Percentiles rank a stretch among this genome's conserved stretches.
These are phyloP conservation scores for Pycnococcus provasolii DNA, from an alignment of 139 green algal genomes.

Conservation along the genomic window DNA sequence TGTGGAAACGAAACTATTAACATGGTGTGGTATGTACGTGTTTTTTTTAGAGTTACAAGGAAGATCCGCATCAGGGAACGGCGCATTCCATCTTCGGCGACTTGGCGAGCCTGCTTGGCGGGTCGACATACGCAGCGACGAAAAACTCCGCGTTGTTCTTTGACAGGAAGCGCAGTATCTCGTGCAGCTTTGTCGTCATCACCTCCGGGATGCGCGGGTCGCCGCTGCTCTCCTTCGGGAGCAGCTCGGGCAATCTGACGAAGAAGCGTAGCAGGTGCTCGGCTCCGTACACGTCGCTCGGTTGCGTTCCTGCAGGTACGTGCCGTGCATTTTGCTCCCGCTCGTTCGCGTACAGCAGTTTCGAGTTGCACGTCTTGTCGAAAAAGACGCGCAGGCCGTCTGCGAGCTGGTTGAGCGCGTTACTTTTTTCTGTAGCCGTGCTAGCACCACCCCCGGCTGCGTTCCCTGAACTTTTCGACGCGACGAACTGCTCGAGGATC, in stretches of 20 bases:
- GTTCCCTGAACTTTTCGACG: slow-evolving; percentile 12
- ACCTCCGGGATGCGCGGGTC: not conserved
- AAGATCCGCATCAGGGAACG: too few relatives aligned
- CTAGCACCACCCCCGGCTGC: not conserved
- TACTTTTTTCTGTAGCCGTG: not conserved
- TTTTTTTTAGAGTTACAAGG: too few relatives aligned
- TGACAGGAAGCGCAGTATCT: not conserved
- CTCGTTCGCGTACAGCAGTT: slow-evolving; percentile 71
- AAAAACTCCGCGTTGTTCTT: too few relatives aligned
- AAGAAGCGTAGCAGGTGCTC: slow-evolving; percentile 81
- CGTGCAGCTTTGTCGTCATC: not conserved
- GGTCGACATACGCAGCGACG: too few relatives aligned
- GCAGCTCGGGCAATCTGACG: slow-evolving; percentile 72
- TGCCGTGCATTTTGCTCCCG: slow-evolving; percentile 25
- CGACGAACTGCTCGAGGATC: slow-evolving; percentile 32
- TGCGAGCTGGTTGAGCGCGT: slow-evolving; percentile 9
- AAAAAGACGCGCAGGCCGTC: slow-evolving; percentile 65
- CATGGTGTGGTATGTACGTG: too few relatives aligned
- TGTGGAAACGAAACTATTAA: too few relatives aligned
- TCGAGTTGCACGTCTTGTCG: slow-evolving; percentile 56
- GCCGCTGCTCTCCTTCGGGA: slow-evolving; percentile 33
- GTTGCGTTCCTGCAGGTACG: not conserved
- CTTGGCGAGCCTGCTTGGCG: too few relatives aligned
- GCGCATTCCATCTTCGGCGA: too few relatives aligned
- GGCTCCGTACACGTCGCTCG: slow-evolving; percentile 63